Percentiles rank a stretch among this genome's conserved stretches.
Conservation (phyloP, 169 alveolate species). For the Plasmodium adleri region DNA sequence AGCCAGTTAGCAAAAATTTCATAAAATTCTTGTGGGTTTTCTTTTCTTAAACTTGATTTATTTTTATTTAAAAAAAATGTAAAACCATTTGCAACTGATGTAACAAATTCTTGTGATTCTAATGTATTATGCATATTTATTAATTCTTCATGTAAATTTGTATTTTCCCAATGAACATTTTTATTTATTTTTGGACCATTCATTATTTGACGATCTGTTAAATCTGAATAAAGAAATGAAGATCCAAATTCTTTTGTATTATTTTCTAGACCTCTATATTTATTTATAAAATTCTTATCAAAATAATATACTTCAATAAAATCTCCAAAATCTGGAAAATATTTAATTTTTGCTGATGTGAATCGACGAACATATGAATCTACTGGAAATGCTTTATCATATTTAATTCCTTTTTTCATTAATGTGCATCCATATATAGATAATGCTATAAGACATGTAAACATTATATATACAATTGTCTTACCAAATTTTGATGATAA, state of each 20-base stretch:
- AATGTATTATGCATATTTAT: conserved; percentile 6
- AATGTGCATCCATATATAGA: conserved; percentile 65
- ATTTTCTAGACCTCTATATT: conserved; percentile 17
- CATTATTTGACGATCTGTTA: conserved; percentile 29
- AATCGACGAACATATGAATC: conserved; percentile 65
- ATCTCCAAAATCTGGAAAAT: conserved; percentile 60
- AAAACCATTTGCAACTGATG: conserved; percentile 54
- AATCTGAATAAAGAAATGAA: conserved; percentile 20
- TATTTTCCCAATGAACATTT: conserved; percentile 36
- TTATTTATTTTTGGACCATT: conserved; percentile 25
- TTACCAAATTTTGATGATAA: conserved; percentile 63
- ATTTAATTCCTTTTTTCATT: conserved; percentile 71
- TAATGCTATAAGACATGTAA: conserved; percentile 5
- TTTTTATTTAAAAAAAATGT: conserved; percentile 26
- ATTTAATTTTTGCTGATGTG: conserved; percentile 15
- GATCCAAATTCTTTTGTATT: neutral
- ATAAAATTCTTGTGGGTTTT: conserved; percentile 15
- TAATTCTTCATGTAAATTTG: conserved; percentile 13
- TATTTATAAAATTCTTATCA: conserved; percentile 43
- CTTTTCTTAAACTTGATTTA: neutral
- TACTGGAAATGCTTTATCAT: conserved; percentile 56
- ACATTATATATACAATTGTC: conserved; percentile 25
- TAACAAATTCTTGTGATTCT: conserved; percentile 44
- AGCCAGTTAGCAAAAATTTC: conserved; percentile 44
- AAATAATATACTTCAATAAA: conserved; percentile 51